phyloP scores from a whole-genome alignment of 1,139 yeast genomes.

The Dujonia santamariae region DNA sequence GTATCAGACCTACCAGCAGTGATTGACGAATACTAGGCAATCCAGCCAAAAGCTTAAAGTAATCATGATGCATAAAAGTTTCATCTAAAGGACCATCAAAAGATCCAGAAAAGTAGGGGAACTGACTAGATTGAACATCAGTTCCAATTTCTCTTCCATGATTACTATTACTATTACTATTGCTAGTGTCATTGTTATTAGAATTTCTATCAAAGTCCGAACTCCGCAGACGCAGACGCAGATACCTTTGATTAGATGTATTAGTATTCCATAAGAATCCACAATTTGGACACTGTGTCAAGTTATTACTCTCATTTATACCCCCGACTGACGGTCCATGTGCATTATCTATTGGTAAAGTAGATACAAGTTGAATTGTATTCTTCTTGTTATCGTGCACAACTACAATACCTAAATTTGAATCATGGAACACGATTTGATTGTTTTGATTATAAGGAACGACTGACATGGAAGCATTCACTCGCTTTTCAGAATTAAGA shows the following conservation, averaged over 20 bases:
- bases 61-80: slow-evolving; percentile 37
- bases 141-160: slow-evolving; percentile 3
- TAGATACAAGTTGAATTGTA: slow-evolving; percentile 33
- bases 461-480: slow-evolving; percentile 40
- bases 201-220: neutral
- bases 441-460: slow-evolving; percentile 36
- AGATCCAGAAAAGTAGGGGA: too few relatives aligned
- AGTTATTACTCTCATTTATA: slow-evolving; percentile 10
- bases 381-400: slow-evolving; percentile 41
- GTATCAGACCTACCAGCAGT: slow-evolving; percentile 6
- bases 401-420: slow-evolving; percentile 40
- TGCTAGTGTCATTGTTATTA: neutral
- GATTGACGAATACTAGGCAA: slow-evolving; percentile 21
- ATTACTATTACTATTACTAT: neutral
- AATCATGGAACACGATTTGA: slow-evolving; percentile 36
- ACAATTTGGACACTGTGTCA: slow-evolving; percentile 38
- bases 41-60: slow-evolving; percentile 36
- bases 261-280: slow-evolving; percentile 21
- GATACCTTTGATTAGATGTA: neutral
- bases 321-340: too few relatives aligned
- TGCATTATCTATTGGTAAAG: slow-evolving; percentile 9
- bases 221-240: neutral
- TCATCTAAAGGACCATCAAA: too few relatives aligned
- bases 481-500: too few relatives aligned
- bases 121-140: too few relatives aligned